phyloP scores from a whole-genome alignment of 2,329 filamentous ascomycete species.

The Alternaria sp. region DNA sequence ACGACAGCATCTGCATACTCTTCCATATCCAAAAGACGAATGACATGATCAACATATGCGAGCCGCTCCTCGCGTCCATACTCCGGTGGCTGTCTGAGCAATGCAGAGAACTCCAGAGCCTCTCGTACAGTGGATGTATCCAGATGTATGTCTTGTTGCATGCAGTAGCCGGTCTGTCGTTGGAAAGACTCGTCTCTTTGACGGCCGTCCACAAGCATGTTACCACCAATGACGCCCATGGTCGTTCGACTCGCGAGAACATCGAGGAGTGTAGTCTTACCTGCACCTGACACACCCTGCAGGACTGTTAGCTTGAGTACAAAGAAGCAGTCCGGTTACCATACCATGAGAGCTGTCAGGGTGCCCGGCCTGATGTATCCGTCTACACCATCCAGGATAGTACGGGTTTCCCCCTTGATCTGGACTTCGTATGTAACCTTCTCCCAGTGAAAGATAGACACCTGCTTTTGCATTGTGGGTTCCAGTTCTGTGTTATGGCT shows the following conservation, averaged over 20 bases:
- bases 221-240: slow-evolving; percentile 82
- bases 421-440: slow-evolving; percentile 38
- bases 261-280: slow-evolving; percentile 88
- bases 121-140: slow-evolving; percentile 69
- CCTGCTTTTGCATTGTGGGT: slow-evolving; percentile 44
- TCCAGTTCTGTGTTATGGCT: slow-evolving; percentile 39
- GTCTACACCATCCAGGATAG: slow-evolving; percentile 62
- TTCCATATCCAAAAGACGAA: slow-evolving; percentile 86
- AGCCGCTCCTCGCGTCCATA: slow-evolving; percentile 25
- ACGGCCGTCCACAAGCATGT: slow-evolving; percentile 76
- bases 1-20: slow-evolving; percentile 28
- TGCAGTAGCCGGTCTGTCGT: slow-evolving; percentile 70
- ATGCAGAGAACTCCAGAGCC: slow-evolving; percentile 78
- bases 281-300: slow-evolving; percentile 65
- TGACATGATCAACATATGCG: slow-evolving; percentile 76
- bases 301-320: no score
- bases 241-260: slow-evolving; percentile 77
- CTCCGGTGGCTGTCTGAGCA: slow-evolving; percentile 63
- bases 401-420: slow-evolving; percentile 53
- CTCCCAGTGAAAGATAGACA: slow-evolving; percentile 49
- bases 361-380: slow-evolving; percentile 66
- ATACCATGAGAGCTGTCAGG: slow-evolving; percentile 55
- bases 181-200: slow-evolving; percentile 73
- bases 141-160: slow-evolving; percentile 69
- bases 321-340: slow-evolving; percentile 77